Evolutionary conservation across 331 rosid genomes (phyloP).

Genomic region (Spiraea crenata): DNA sequence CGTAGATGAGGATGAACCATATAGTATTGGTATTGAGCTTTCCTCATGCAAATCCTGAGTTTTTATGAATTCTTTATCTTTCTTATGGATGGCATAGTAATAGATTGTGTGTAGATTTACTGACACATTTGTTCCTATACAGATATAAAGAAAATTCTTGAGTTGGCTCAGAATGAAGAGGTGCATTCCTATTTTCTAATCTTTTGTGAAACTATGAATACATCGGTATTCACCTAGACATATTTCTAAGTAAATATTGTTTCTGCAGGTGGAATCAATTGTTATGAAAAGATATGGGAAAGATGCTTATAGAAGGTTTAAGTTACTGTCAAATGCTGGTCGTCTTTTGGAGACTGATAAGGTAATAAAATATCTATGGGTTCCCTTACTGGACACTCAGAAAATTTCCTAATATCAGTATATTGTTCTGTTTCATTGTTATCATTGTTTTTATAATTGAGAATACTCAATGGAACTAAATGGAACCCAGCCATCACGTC

Average conservation of each 20-base stretch:
- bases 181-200: constrained; percentile 30
- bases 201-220: constrained; percentile 3
- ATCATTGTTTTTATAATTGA: neutral
- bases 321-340: constrained; percentile 59
- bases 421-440: neutral
- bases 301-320: constrained; percentile 82
- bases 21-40: constrained; percentile 53
- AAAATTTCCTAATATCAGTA: neutral
- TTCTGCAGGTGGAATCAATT: constrained; percentile 76
- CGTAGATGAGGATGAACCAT: constrained; percentile 27
- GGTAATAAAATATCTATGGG: constrained; percentile 40
- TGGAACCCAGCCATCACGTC: neutral
- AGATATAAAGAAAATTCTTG: constrained; percentile 74
- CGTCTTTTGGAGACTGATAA: constrained; percentile 63
- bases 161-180: constrained; percentile 75
- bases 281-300: constrained; percentile 75
- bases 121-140: constrained; percentile 33
- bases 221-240: constrained; percentile 14
- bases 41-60: constrained; percentile 2
- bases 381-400: neutral
- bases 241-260: constrained; percentile 26
- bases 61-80: constrained; percentile 17
- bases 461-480: neutral
- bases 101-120: constrained; percentile 11
- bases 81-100: constrained; percentile 2